Base-by-base conservation (phyloP, 2,329 filamentous ascomycete genomes). In the Phaeomoniella chlamydospora region DNA sequence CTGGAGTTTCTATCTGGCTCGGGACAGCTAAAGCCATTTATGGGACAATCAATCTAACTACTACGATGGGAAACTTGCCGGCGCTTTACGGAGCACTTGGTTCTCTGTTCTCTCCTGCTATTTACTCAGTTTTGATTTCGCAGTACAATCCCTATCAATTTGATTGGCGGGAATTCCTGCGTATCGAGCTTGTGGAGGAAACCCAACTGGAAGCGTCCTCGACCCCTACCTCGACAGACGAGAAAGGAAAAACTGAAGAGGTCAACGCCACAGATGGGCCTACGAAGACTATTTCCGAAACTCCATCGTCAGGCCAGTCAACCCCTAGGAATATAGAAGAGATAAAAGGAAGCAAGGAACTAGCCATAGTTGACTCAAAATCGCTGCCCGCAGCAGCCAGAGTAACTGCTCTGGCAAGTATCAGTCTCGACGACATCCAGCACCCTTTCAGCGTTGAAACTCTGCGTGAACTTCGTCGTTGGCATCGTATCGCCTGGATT, bases 41-140 rank as follows among this genome's bases (percentile, higher is more conserved):
- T 17, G 60, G 61, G 2, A 45, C 42, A 0, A 53, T 66, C 35
- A 57, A 55, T 22, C 56, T 67, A 31, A 41, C 41, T 4, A 62
- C 62, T 0, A 65, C 61, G 1, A 52, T 55, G 35, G 45, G 50
- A 3, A 53, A 56, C 4, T 44, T 63, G 1, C 63, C 64, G 1
- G 57, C 58, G 2, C 49, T 68, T 0, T 67, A 64, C 37, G 65
- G 61, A 1, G 57, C 61, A 1, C 54, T 61, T 14, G 56, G 52
- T 1, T 64, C 64, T 0, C 58, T 64, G 38, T 66, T 67, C 45
- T 59, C 61, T 0, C 65, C 65, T 0, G 55, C 53, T 0, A 37
- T 67, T 0, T 67, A 62, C 43, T 66, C 64, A 0, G 53, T 68
- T 1, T 22, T 62, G 4, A 57, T 68, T 10, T 68, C 65, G 2